A percentile compares a stretch with the other conserved stretches of the same genome.
Evolutionary conservation across 2,329 filamentous ascomycete genomes (phyloP).

Genomic region (Ceratocystiopsis brevicomis): DNA sequence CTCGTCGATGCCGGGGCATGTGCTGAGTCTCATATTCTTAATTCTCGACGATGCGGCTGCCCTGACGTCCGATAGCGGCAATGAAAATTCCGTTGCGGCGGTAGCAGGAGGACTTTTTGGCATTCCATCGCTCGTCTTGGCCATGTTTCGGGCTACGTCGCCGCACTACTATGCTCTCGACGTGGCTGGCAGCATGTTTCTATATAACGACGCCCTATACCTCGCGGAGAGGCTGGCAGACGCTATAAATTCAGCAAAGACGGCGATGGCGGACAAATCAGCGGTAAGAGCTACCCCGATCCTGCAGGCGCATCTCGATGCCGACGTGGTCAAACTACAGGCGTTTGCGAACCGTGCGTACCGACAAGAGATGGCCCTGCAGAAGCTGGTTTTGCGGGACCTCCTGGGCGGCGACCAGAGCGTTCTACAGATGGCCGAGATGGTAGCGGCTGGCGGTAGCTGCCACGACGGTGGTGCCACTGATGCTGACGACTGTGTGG

Average conservation of each 20-base stretch:
- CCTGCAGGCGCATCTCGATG: conserved; percentile 34
- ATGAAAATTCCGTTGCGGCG: conserved; percentile 40
- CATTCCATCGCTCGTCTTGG: conserved; percentile 52
- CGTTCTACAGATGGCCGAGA: conserved; percentile 22
- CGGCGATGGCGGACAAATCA: conserved; percentile 27
- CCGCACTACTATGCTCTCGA: conserved; percentile 52
- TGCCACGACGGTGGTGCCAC: conserved; percentile 12
- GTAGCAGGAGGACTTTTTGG: conserved; percentile 52
- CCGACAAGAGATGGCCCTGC: conserved; percentile 38
- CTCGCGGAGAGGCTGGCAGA: conserved; percentile 27
- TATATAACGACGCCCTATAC: conserved; percentile 50
- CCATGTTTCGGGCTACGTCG: conserved; percentile 63
- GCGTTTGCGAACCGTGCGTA: conserved; percentile 44
- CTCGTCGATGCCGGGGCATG: conserved; percentile 66
- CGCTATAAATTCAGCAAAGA: conserved; percentile 1
- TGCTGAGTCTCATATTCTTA: conserved; percentile 45
- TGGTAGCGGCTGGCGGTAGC: not conserved
- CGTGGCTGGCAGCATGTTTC: conserved; percentile 44
- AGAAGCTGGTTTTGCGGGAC: conserved; percentile 42
- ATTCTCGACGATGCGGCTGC: conserved; percentile 42
- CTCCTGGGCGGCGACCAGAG: conserved; percentile 40
- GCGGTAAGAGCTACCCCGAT: conserved; percentile 25
- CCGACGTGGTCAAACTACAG: conserved; percentile 38
- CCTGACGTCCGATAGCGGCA: conserved; percentile 29
- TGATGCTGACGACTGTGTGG: conserved; percentile 31